Evolutionary conservation across 305 asterid genomes (phyloP), one percentile per base, ranked within the genome.

Genomic region (Coffea humblotiana): DNA sequence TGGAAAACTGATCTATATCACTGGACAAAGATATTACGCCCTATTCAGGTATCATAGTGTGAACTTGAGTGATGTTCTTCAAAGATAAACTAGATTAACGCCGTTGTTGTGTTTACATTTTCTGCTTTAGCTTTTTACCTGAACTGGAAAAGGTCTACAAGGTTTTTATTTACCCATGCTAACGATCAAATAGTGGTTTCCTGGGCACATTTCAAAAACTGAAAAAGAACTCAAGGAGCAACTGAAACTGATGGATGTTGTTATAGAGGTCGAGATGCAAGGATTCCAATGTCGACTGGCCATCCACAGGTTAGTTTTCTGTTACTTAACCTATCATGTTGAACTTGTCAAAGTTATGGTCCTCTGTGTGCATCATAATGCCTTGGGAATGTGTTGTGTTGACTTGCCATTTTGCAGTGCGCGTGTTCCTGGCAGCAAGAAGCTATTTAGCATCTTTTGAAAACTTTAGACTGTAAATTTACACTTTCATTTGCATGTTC

Each of bases 261-360:
- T 96, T 77, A 90, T 94, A 82, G 98, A 96, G 90, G 97, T 94
- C 92, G 98, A 79, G 98, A 96, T 88, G 98, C 98, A 70, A 94
- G 98, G 84, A 94, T 96, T 82, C 97, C 99, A 0, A 74, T 92
- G 90, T 90, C 98, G 86, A 91, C 98, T 73, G 88, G 88, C 80
- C 98, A 96, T 86, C 97, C 99, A n/a, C 90, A 84, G 95, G 99
- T 86, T 23, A 37, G 21, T 37, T 58, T 60, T 69, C 61, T 61
- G 47, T 68, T 43, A 74, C 54, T 45, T 32, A 23, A 10, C 6
- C 72, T 10, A 48, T 43, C 52, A 29, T 23, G 67, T 52, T 61
- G 25, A 65, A 58, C 77, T 12, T 69, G 4, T 54, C 67, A 51
- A 74, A 56, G 40, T 8, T 54, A 35, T 23, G n/a, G 45, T 40